These are phyloP conservation scores for Pyracantha coccinea DNA, from an alignment of 331 rosid genomes.

Conservation along the genomic window DNA sequence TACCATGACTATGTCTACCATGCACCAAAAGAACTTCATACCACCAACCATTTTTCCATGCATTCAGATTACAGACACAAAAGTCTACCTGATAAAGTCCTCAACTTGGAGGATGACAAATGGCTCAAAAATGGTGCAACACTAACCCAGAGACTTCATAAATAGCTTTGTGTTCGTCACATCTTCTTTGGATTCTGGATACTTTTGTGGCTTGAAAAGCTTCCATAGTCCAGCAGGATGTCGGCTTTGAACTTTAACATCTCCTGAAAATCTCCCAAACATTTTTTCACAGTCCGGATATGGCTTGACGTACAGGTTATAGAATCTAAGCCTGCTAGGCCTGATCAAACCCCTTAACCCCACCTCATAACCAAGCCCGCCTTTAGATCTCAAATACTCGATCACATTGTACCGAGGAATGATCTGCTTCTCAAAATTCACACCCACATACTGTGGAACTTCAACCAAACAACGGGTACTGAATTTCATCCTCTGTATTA, in stretches of 20 bases:
- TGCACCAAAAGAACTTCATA: neutral
- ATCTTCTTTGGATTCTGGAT: constrained; percentile 42
- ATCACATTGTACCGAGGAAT: constrained; percentile 66
- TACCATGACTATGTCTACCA: neutral
- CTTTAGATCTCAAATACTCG: constrained; percentile 58
- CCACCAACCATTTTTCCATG: neutral
- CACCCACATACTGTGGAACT: constrained; percentile 70
- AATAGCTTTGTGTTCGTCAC: constrained; percentile 49
- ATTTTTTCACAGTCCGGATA: constrained; percentile 72
- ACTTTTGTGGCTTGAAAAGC: constrained; percentile 50
- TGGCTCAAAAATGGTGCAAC: neutral
- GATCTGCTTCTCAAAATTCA: constrained; percentile 76
- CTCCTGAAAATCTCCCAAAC: constrained; percentile 44
- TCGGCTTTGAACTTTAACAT: constrained; percentile 27
- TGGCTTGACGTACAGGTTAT: constrained; percentile 84
- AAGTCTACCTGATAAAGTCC: neutral
- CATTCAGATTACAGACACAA: neutral
- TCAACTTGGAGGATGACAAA: neutral
- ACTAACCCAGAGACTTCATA: constrained; percentile 45
- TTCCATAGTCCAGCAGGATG: constrained; percentile 80
- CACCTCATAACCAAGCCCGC: constrained; percentile 58
- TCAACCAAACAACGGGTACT: constrained; percentile 49
- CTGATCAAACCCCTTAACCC: constrained; percentile 58
- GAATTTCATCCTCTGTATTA: constrained; percentile 51
- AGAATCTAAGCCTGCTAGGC: constrained; percentile 76